phyloP scores from a whole-genome alignment of 495 filamentous ascomycete genomes.

The Schizothecium vesticola region DNA sequence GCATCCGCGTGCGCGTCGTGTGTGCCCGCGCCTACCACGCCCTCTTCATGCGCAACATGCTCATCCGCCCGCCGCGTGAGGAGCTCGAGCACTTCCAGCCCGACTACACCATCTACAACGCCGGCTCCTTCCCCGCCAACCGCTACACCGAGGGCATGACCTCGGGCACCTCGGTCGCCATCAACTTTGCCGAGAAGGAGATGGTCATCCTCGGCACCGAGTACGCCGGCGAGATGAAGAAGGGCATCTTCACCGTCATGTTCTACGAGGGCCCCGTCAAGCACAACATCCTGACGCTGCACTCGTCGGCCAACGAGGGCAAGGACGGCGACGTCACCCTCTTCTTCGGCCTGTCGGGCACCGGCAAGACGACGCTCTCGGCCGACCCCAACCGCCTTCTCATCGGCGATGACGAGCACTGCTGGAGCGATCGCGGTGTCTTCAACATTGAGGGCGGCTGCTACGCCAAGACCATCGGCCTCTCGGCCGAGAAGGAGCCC shows the following conservation, averaged over 20 bases:
- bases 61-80: conserved; percentile 84
- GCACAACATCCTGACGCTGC: conserved; percentile 96
- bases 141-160: conserved; percentile 98
- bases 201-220: conserved; percentile 99
- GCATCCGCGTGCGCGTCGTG: conserved; percentile 94
- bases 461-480: conserved; percentile 98
- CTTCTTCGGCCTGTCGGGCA: conserved; percentile 98
- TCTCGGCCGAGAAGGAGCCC: conserved; percentile 97
- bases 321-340: conserved; percentile 88
- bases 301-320: conserved; percentile 96
- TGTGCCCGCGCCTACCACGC: conserved; percentile 99
- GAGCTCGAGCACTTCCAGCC: conserved; percentile 96
- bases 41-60: conserved; percentile 99
- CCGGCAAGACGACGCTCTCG: conserved; percentile 96
- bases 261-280: conserved; percentile 99
- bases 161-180: conserved; percentile 68
- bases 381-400: conserved; percentile 93
- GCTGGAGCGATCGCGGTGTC: conserved; percentile 93
- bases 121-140: conserved; percentile 96
- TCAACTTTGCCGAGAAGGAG: conserved; percentile 76
- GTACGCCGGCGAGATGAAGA: conserved; percentile 99
- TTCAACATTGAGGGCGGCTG: conserved; percentile 99
- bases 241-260: conserved; percentile 97
- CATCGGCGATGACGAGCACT: conserved; percentile 99
- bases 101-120: conserved; percentile 99